A percentile compares a stretch with the other conserved stretches of the same genome.
Conservation (phyloP, 345 rosid genomes). For the Salix udensis region DNA sequence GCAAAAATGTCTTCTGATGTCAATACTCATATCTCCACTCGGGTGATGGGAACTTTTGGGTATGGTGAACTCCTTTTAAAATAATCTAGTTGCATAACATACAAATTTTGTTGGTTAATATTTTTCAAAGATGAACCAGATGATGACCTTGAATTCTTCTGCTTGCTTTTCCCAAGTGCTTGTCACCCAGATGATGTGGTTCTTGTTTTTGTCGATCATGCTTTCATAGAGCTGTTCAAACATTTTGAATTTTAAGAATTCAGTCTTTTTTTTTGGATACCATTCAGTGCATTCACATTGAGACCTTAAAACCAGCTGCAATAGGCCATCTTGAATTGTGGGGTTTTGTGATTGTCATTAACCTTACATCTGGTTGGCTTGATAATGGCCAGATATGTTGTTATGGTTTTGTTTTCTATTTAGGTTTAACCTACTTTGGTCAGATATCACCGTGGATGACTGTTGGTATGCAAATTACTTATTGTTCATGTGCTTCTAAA, state of each 20-base stretch:
- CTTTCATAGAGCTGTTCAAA: conserved; percentile 2
- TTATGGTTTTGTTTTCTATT: neutral
- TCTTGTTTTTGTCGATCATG: neutral
- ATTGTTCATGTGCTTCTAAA: neutral
- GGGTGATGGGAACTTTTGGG: conserved; percentile 99
- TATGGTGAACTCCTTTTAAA: conserved; percentile 23
- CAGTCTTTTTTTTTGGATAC: too few relatives aligned
- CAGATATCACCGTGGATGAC: neutral
- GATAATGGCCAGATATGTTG: neutral
- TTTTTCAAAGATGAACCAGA: neutral
- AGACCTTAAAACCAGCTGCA: too few relatives aligned
- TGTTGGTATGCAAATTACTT: neutral
- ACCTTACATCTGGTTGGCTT: neutral
- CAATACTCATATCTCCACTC: conserved; percentile 85
- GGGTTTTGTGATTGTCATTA: neutral
- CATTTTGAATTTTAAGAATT: neutral
- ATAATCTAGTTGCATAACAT: neutral
- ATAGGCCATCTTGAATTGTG: neutral
- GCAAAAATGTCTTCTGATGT: conserved; percentile 75
- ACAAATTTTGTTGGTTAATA: neutral
- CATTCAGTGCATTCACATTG: too few relatives aligned
- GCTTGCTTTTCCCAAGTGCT: neutral
- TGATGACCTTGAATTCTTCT: neutral
- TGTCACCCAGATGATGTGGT: neutral
- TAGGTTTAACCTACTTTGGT: neutral